Percentiles rank a stretch among this genome's conserved stretches.
These are phyloP conservation scores for Suhomyces pyralidae DNA, from an alignment of 805 yeast species.

Conservation along the genomic window DNA sequence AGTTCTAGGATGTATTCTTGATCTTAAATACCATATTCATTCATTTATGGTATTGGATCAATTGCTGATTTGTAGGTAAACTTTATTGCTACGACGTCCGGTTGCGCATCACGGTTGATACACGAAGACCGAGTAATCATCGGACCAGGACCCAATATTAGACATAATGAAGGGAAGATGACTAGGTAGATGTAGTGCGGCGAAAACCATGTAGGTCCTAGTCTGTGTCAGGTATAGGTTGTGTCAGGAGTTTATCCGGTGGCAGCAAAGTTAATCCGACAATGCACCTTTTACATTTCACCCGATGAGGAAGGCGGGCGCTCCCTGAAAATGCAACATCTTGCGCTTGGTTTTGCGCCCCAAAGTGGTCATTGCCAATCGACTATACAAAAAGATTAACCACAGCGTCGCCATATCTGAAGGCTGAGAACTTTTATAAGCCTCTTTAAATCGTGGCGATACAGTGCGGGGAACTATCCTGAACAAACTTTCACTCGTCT, in stretches of 20 bases:
- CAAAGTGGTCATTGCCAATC: not conserved
- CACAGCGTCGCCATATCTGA: not conserved
- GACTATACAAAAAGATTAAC: not conserved
- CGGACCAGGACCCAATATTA: too few relatives aligned
- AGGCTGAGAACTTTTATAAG: not conserved
- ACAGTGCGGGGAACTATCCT: not conserved
- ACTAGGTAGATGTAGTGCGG: too few relatives aligned
- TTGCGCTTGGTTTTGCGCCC: not conserved
- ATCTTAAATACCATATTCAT: too few relatives aligned
- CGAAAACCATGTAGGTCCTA: too few relatives aligned
- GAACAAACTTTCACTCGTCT: not conserved
- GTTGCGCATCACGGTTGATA: not conserved
- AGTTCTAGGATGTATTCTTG: too few relatives aligned
- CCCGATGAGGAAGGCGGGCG: not conserved
- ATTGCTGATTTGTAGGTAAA: too few relatives aligned
- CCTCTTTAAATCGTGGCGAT: not conserved
- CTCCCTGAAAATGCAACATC: not conserved
- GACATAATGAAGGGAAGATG: too few relatives aligned
- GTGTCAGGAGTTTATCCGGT: not conserved
- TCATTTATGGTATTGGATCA: too few relatives aligned
- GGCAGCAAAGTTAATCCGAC: not conserved
- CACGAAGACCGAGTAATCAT: not conserved
- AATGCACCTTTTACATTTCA: not conserved
- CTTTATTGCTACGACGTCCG: not conserved
- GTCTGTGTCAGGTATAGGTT: too few relatives aligned